Evolutionary conservation across 306 rosid species (phyloP), one percentile per base, ranked within the genome.

Genomic region (Medicago lupulina): DNA sequence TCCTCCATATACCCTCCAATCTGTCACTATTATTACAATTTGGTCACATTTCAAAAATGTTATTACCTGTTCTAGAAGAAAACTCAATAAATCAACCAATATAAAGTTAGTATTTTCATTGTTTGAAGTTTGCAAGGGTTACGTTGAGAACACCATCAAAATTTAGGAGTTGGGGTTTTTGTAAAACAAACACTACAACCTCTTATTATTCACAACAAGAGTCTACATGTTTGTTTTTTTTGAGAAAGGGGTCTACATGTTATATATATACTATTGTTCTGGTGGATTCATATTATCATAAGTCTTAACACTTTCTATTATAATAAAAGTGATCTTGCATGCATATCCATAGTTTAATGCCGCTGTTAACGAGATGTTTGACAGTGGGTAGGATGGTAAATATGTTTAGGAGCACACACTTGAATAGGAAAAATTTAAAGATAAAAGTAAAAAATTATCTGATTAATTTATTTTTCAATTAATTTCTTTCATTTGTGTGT

Each of bases 1-100:
- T 50, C 75, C 57, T 66, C 82, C 7, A 81, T 87, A 80, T 89
- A 84, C 46, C 90, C 91, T 80, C 90, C 91, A 58, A 85, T 78
- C 89, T 87, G 81, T 61, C 11, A 69, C 16, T 61, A 62, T 71
- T 38, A 25, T 25, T 25, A 25, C 28, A 25, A 25, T 25, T 25
- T 25, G 28, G 28, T 25, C 28, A 25, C 28, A 70, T 15, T 31
- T 15, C 8, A 50, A 65, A 66, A 23, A 21, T 15, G 2, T 4
- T 54, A 57, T 12, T 54, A 58, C 50, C 66, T 39, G 43, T 8
- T 76, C 67, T 19, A 65, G 6, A 53, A 54, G 34, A 28, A 40
- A 67, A n/a, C 1, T 36, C 18, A 3, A 12, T 10, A 57, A 19
- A 57, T 21, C 10, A 11, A 55, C 14, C 6, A 49, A 49, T 15